Evolutionary conservation across 805 yeast species (phyloP).

Genomic region (Cyberlindnera petersonii): DNA sequence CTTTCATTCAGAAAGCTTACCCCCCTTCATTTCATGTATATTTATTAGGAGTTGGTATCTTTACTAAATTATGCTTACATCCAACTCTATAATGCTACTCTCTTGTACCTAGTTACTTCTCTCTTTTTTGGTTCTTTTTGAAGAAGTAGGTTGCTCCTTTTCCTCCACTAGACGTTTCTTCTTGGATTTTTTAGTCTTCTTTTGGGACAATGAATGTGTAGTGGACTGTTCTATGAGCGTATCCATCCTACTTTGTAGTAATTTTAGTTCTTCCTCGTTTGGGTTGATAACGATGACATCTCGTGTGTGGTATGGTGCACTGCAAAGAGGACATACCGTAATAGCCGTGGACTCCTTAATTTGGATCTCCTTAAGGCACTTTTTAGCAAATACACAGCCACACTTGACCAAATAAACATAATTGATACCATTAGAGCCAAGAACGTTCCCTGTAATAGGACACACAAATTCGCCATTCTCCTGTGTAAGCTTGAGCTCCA

Average conservation of each 20-base stretch:
- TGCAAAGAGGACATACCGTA: conserved; percentile 44
- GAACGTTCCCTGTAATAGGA: conserved; percentile 33
- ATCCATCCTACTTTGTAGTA: conserved; percentile 24
- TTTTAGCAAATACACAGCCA: conserved; percentile 39
- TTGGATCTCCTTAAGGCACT: conserved; percentile 27
- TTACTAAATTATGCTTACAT: too few species aligned
- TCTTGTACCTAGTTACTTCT: conserved; percentile 1
- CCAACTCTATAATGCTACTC: too few species aligned
- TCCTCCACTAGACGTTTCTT: conserved; percentile 10
- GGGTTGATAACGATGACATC: conserved; percentile 40
- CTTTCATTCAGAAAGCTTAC: too few species aligned
- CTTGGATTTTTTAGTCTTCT: conserved; percentile 24
- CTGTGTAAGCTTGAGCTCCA: conserved; percentile 34
- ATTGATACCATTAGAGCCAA: conserved; percentile 34
- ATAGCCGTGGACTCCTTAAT: too few species aligned
- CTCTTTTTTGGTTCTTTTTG: conserved; percentile 1
- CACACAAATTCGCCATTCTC: conserved; percentile 32
- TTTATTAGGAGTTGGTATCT: too few species aligned
- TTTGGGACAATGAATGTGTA: conserved; percentile 35
- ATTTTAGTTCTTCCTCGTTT: conserved; percentile 19
- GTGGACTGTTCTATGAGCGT: conserved; percentile 26
- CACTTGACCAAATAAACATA: conserved; percentile 45
- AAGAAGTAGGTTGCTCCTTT: background rate
- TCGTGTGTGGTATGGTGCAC: conserved; percentile 16
- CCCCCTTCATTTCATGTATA: too few species aligned